Percentiles rank a stretch among this genome's conserved stretches.
phyloP scores from a whole-genome alignment of 768 basidiomycete genomes.

The Exidia glandulosa region DNA sequence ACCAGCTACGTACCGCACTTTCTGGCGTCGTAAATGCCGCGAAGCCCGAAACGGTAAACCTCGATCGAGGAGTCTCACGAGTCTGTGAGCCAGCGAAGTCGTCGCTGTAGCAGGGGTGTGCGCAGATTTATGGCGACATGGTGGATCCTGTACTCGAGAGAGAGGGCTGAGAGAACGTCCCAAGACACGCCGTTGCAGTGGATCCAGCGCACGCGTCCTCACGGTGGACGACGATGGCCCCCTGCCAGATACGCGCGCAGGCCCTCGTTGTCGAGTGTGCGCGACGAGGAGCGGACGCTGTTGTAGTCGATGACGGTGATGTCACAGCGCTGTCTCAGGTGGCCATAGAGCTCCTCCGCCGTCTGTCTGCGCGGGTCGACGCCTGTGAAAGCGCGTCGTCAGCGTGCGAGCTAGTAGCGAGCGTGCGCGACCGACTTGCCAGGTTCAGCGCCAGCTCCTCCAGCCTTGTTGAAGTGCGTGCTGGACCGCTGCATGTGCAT shows the following conservation, averaged over 20 bases:
- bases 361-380: conserved; percentile 53
- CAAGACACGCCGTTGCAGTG: conserved; percentile 57
- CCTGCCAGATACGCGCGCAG: conserved; percentile 51
- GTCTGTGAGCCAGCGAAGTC: too few species aligned
- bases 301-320: conserved; percentile 65
- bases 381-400: neutral
- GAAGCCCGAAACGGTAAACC: too few species aligned
- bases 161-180: conserved; percentile 61
- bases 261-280: conserved; percentile 47
- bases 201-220: conserved; percentile 55
- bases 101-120: too few species aligned
- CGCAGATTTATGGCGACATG: too few species aligned
- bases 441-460: conserved; percentile 61
- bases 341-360: conserved; percentile 43
- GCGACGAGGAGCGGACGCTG: conserved; percentile 38
- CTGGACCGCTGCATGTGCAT: conserved; percentile 52
- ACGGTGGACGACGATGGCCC: too few species aligned
- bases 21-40: too few species aligned
- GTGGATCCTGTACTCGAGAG: conserved; percentile 49
- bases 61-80: too few species aligned
- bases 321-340: conserved; percentile 47
- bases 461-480: conserved; percentile 14
- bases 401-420: neutral
- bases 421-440: conserved; percentile 20
- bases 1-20: too few species aligned